phyloP scores from a whole-genome alignment of 2,329 filamentous ascomycete genomes.

The Talaromyces sp. region DNA sequence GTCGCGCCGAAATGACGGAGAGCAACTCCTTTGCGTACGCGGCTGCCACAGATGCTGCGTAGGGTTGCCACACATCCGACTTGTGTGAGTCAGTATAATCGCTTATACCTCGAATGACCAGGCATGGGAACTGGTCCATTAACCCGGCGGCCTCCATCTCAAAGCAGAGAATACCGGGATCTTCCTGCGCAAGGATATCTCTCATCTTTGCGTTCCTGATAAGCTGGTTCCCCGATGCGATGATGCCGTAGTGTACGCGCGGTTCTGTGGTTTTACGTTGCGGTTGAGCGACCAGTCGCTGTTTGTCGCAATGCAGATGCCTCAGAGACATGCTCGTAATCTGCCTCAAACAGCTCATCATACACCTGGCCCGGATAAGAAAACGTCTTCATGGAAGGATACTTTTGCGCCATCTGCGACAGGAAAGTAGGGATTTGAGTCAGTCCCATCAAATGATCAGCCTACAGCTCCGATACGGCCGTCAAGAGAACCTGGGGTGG shows the following conservation, averaged over 20 bases:
- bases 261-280: constrained; percentile 3
- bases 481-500: constrained; percentile 12
- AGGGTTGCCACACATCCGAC: constrained; percentile 17
- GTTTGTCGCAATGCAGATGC: neutral
- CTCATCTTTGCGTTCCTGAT: constrained; percentile 19
- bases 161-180: constrained; percentile 18
- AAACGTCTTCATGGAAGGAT: neutral
- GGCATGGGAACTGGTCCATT: constrained; percentile 17
- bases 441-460: constrained; percentile 8
- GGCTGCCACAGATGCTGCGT: constrained; percentile 18
- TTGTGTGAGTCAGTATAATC: constrained; percentile 21
- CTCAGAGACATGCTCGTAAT: neutral
- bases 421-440: constrained; percentile 1
- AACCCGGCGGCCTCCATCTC: constrained; percentile 15
- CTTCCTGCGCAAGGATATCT: constrained; percentile 17
- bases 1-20: constrained; percentile 2
- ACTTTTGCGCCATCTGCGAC: neutral
- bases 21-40: constrained; percentile 15
- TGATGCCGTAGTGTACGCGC: constrained; percentile 21
- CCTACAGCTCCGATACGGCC: constrained; percentile 5
- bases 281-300: neutral
- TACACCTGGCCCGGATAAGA: neutral
- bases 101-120: constrained; percentile 18
- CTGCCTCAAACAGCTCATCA: constrained; percentile 9
- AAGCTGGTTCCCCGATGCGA: constrained; percentile 21